These are phyloP conservation scores for Ajuga chamaepitys DNA, from an alignment of 257 asterid genomes.

Conservation along the genomic window DNA sequence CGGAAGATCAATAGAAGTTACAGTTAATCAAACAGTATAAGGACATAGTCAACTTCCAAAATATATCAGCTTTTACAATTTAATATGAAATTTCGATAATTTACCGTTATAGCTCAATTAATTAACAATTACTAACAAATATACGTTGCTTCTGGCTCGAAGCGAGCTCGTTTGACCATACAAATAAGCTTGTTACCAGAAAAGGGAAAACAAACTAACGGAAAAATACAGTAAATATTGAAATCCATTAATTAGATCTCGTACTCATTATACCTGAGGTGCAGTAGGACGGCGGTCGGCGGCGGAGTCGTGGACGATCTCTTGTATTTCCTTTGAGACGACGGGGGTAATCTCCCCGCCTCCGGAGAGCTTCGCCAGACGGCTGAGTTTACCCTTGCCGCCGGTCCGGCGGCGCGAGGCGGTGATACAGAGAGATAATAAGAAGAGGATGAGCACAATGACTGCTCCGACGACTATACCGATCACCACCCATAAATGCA, in stretches of 20 bases:
- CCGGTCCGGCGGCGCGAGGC: slow-evolving; percentile 62
- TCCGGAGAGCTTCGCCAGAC: slow-evolving; percentile 22
- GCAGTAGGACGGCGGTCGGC: slow-evolving; percentile 60
- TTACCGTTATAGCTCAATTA: not conserved
- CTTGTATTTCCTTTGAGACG: slow-evolving; percentile 78
- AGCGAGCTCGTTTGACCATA: not conserved
- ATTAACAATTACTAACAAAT: not conserved
- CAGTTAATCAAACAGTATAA: not conserved
- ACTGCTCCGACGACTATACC: slow-evolving; percentile 85
- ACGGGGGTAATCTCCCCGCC: slow-evolving; percentile 52
- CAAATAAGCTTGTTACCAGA: not conserved
- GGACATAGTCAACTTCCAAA: not conserved
- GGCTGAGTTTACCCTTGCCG: slow-evolving; percentile 22
- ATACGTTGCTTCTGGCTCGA: not conserved
- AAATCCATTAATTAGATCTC: slow-evolving; percentile 9
- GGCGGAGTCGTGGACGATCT: slow-evolving; percentile 61
- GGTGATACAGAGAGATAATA: slow-evolving; percentile 74
- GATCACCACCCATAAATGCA: slow-evolving; percentile 78
- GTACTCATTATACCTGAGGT: slow-evolving; percentile 40
- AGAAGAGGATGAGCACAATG: slow-evolving; percentile 69
- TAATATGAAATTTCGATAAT: not conserved
- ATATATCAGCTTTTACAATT: not conserved
- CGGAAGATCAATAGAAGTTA: not conserved
- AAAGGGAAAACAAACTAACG: not conserved
- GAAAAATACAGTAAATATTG: not conserved